Evolutionary conservation across 306 rosid species (phyloP), one percentile per base, ranked within the genome.

Genomic region (Canavalia gladiata): DNA sequence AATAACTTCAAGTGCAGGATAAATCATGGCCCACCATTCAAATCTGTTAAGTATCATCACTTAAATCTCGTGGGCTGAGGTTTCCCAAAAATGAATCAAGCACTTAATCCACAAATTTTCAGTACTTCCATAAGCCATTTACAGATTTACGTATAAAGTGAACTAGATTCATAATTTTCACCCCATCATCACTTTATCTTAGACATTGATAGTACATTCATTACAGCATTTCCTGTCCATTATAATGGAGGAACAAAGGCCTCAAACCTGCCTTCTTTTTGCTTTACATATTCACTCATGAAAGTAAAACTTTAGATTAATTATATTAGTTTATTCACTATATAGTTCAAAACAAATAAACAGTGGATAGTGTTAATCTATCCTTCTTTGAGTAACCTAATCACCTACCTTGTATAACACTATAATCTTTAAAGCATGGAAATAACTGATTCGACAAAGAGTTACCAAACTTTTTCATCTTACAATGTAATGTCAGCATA

Each of bases 1-100:
- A 37, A 74, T 57, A 78, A 67, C 75, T 65, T 83, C 76, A 67
- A 83, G 59, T 77, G 83, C 76, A 74, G 79, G 66, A 85, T 47
- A 51, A 13, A 75, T 57, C 74, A 86, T 62, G 59, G 41, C 42
- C 74, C 66, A 82, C 80, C 85, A 75, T 52, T 49, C 80, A 82
- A 64, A 82, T 80, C 87, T 76, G 86, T 47, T 66, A 72, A 73
- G 80, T 57, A 73, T 82, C 80, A 54, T 46, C 81, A 74, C 70
- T 49, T 80, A 4, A 78, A 51, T 75, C 33, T 52, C 7, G 8
- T 62, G 72, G 37, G 59, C 79, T 34, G 50, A 9, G 49, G 18
- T 51, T 63, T 62, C 74, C 41, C 41, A 71, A 72, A 50, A 57
- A 58, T 1, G 60, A 80, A 51, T 35, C 30, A 73, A 58, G 56